Base-by-base conservation (phyloP, 768 basidiomycete species). In the Boletellus sp. region DNA sequence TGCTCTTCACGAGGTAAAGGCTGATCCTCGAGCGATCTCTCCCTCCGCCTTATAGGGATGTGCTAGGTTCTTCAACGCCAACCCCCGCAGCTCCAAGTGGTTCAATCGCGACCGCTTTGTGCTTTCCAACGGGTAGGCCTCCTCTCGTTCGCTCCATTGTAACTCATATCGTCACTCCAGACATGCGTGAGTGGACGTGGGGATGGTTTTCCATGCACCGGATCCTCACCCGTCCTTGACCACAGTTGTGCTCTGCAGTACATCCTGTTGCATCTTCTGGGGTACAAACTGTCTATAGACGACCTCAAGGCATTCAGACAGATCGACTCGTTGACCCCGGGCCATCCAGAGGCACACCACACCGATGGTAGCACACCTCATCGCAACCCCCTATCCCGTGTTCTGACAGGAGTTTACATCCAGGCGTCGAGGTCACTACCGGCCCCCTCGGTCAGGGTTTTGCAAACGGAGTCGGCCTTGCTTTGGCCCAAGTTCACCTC, bases 81-180 rank as follows among this genome's bases (percentile, higher is more conserved):
- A 93, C 73, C 89, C 93, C 43, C 84, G 84, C 69, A 87, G 78
- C 74, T 83, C 93, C 36, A 85, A 90, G 70, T 95, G 92, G 94
- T 87, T 87, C 74, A 95, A 94, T 74, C 87, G 94, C 53, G 94
- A 96, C 76, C 86, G 94, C 71, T 97, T 95, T 62, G 94, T 97
- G 52, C 84, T 96, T 57, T 96, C 94, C 57, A 95, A 95, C 65
- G 93, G 93, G 83, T 93, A 70, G 72, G 36, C n/a, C 19, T 43
- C 35, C 50, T 22, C 26, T 42, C 26, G 17, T 28, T 34, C 15
- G 2, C 15, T 38, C 36, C 40, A 3, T 19, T 12, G 52, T 56
- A 24, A 9, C 45, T 49, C 37, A 65, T 17, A 54, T 40, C 42
- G 42, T 38, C 28, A 12, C 34, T 47, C 15, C 43, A 90, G 88